A percentile compares a stretch with the other conserved stretches of the same genome.
phyloP scores from a whole-genome alignment of 2,329 filamentous ascomycete species.

The Clonostachys solani region DNA sequence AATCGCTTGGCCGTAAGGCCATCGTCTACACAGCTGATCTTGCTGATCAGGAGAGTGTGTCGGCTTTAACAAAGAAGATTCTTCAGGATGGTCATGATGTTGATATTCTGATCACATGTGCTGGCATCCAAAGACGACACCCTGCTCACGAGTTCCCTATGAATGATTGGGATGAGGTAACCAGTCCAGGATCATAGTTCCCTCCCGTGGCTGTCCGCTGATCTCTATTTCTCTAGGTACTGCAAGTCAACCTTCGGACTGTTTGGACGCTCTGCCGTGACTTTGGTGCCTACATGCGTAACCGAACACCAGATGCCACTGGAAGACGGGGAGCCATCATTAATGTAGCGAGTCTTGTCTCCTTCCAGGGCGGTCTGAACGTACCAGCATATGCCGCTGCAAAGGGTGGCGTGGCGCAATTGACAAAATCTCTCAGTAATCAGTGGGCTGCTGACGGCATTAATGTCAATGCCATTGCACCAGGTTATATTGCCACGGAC shows the following conservation, averaged over 20 bases:
- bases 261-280: constrained; percentile 72
- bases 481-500: constrained; percentile 78
- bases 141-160: constrained; percentile 60
- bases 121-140: constrained; percentile 61
- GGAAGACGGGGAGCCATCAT: constrained; percentile 63
- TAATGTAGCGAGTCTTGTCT: constrained; percentile 73
- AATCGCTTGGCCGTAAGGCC: constrained; percentile 7
- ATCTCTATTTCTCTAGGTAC: constrained; percentile 35
- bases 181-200: neutral
- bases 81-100: constrained; percentile 23
- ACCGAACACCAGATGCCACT: constrained; percentile 29
- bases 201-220: neutral
- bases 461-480: constrained; percentile 77
- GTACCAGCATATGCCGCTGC: constrained; percentile 76
- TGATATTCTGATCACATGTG: constrained; percentile 61
- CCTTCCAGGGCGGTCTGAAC: constrained; percentile 76
- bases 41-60: constrained; percentile 6
- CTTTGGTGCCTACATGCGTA: constrained; percentile 68
- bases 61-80: constrained; percentile 7
- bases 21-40: constrained; percentile 13
- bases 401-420: constrained; percentile 74
- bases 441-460: constrained; percentile 72
- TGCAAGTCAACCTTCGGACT: constrained; percentile 74
- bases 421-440: constrained; percentile 74
- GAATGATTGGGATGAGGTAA: constrained; percentile 59